Conservation (phyloP, 75 land plant genomes). For the Picea sitchensis region DNA sequence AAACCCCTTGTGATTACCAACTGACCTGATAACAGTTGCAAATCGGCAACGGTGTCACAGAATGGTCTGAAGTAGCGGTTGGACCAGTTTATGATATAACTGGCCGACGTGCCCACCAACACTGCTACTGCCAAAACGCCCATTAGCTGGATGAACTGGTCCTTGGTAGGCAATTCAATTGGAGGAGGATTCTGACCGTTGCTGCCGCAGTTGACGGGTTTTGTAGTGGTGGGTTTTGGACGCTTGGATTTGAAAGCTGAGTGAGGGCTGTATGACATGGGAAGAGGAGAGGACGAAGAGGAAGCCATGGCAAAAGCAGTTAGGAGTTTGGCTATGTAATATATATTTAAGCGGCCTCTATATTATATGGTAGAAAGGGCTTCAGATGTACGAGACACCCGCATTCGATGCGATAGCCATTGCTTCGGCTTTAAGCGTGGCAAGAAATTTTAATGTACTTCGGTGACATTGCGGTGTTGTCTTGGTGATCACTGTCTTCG, state of each 20-base stretch:
- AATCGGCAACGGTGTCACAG: constrained; percentile 1
- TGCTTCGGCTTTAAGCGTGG: too few species aligned
- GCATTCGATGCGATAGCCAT: too few species aligned
- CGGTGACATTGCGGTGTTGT: too few species aligned
- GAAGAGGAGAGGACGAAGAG: constrained; percentile 3
- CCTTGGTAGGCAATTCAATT: constrained; percentile 3
- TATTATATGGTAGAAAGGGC: too few species aligned
- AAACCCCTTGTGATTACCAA: too few species aligned
- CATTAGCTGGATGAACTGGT: neutral
- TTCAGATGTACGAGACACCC: too few species aligned
- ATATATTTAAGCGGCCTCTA: too few species aligned
- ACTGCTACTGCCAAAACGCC: constrained; percentile 7
- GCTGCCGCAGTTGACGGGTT: neutral
- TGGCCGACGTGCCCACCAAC: neutral
- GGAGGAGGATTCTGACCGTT: neutral
- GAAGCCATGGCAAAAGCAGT: neutral
- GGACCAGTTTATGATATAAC: neutral
- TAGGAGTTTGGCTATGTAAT: too few species aligned
- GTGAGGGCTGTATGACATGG: neutral
- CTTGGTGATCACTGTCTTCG: too few species aligned
- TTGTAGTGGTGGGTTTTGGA: neutral
- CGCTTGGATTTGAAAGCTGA: neutral
- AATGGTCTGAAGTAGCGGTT: neutral
- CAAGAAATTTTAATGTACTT: too few species aligned
- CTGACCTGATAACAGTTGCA: too few species aligned